Percentiles rank a stretch among this genome's conserved stretches.
phyloP scores from a whole-genome alignment of 2,329 filamentous ascomycete species.

The Xylaria sp. region DNA sequence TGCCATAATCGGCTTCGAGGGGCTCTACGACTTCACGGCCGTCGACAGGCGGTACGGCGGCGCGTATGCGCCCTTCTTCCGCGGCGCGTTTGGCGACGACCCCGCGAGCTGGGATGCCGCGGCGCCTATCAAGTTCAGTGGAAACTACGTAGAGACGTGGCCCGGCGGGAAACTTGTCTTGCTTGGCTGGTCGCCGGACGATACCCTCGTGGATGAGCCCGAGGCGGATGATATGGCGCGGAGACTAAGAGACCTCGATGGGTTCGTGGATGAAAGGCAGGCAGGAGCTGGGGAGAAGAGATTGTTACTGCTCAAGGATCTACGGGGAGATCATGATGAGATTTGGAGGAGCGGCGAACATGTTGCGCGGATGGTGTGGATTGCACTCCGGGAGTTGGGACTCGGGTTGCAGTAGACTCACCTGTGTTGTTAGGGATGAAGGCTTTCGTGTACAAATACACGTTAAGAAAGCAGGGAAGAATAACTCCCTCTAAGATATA shows the following conservation, averaged over 20 bases:
- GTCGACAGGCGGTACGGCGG: slow-evolving; percentile 60
- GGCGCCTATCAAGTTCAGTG: slow-evolving; percentile 62
- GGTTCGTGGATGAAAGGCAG: slow-evolving; percentile 26
- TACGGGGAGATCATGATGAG: slow-evolving; percentile 70
- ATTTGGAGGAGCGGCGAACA: slow-evolving; percentile 70
- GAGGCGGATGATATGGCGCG: slow-evolving; percentile 69
- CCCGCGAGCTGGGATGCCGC: slow-evolving; percentile 62
- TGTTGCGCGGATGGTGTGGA: slow-evolving; percentile 60
- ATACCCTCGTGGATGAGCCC: slow-evolving; percentile 63
- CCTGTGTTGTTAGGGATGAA: not conserved
- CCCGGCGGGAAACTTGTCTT: slow-evolving; percentile 49
- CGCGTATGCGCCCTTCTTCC: slow-evolving; percentile 67
- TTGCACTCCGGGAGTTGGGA: slow-evolving; percentile 38
- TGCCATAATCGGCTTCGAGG: slow-evolving; percentile 70
- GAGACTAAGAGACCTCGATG: slow-evolving; percentile 56
- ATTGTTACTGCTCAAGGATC: slow-evolving; percentile 56
- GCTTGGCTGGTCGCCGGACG: slow-evolving; percentile 59
- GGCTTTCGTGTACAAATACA: not conserved
- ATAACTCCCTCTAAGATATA: not conserved
- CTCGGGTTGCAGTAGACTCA: not conserved
- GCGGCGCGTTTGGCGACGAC: slow-evolving; percentile 69
- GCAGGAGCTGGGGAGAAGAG: slow-evolving; percentile 21
- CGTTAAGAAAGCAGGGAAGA: not conserved
- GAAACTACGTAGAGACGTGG: slow-evolving; percentile 56
- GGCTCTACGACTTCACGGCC: slow-evolving; percentile 73